Percentiles rank a stretch among this genome's conserved stretches.
Conservation (phyloP, 1,284 basidiomycete genomes). For the Malassezia restricta region DNA sequence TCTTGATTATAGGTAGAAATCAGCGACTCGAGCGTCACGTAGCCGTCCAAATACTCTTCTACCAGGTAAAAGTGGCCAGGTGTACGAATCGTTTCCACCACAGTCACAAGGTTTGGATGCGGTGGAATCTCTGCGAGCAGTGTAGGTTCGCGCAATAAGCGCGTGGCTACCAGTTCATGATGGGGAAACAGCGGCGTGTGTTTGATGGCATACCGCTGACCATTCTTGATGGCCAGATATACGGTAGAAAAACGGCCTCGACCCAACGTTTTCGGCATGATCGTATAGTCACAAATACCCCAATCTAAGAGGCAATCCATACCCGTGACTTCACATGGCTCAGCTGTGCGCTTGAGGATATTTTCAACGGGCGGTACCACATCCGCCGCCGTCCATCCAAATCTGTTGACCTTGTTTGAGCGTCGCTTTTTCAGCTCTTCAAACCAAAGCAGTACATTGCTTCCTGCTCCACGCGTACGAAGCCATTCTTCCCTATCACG, state of each 20-base stretch:
- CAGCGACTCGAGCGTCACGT: conserved; percentile 46
- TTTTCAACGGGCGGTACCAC: conserved; percentile 6
- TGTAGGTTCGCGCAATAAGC: conserved; percentile 52
- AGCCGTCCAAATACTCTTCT: conserved; percentile 50
- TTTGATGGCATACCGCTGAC: conserved; percentile 50
- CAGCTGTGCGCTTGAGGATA: conserved; percentile 2
- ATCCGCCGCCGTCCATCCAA: conserved; percentile 2
- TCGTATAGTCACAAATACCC: conserved; percentile 44
- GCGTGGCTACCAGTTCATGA: conserved; percentile 52
- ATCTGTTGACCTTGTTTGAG: background rate
- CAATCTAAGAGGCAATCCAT: conserved; percentile 38
- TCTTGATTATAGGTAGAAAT: conserved; percentile 3
- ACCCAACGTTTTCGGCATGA: conserved; percentile 42
- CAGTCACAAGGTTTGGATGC: conserved; percentile 52
- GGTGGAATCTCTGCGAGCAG: conserved; percentile 52
- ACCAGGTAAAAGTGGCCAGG: conserved; percentile 54
- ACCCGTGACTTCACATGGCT: conserved; percentile 25
- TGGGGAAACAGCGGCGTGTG: conserved; percentile 54
- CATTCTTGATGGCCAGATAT: conserved; percentile 41
- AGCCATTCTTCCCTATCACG: conserved; percentile 31
- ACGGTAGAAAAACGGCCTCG: conserved; percentile 45
- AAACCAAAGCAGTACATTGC: conserved; percentile 28
- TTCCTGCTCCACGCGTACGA: conserved; percentile 35
- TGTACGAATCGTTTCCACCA: conserved; percentile 52
- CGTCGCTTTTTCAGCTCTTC: conserved; percentile 6